Evolutionary conservation across 1,139 yeast species (phyloP), one percentile per base, ranked within the genome.

Genomic region (Geotrichum cucujoidarum): DNA sequence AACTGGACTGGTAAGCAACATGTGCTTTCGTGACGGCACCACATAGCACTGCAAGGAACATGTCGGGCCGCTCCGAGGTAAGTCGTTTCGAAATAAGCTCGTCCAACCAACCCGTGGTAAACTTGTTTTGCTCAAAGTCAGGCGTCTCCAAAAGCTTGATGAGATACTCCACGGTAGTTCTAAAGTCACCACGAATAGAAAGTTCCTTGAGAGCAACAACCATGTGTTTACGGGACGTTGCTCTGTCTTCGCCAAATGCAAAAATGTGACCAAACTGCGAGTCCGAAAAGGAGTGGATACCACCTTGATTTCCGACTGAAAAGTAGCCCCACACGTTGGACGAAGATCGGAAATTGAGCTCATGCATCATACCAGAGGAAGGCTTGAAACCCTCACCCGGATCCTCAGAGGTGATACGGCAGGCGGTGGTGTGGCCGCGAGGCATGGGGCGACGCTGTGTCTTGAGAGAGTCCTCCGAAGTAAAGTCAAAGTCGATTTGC

Each of bases 381-480:
- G 98, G 98, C 70, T 92, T 92, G 77, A 92, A 92, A 42, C 98
- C 98, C 73, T 90, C 97, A 66, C 96, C 95, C 34, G 98, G 98
- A 71, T 92, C 98, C 72, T 92, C 98, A 6, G 96, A 87, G 29
- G 98, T 92, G 68, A 92, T 92, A 75, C 98, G 90, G 73, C 97
- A 90, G 47, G 98, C 98, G 45, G 97, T 92, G 67, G 96, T 87
- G 70, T 92, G 98, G 56, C 98, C 98, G 73, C 88, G 88, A 59
- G 98, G 98, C 57, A 77, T 78, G 39, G 98, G 98, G 60, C 80
- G 81, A 69, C 97, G 82, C 73, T 92, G 98, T 50, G 83, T 78
- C 58, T 80, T 76, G 57, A 80, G 72, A 33, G 95, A 77, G 51
- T 75, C 79, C 57, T 83, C 85, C 34, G 82, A 74, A 55, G 81